These are phyloP conservation scores for Aspergillus bridgeri DNA, from an alignment of 495 filamentous ascomycete species.

Conservation along the genomic window DNA sequence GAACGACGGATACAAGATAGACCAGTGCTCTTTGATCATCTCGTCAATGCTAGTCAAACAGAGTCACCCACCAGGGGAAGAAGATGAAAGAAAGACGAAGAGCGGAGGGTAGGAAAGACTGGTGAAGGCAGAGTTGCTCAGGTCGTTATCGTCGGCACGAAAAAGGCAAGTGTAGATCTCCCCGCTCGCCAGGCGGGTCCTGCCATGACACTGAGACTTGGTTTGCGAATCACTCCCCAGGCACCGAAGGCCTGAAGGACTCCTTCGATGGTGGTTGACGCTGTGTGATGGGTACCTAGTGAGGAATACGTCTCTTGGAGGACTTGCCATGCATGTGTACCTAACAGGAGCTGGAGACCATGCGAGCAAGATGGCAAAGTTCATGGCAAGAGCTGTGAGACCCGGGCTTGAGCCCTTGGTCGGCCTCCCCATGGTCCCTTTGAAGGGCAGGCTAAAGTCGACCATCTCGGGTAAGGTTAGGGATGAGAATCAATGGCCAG, in stretches of 20 bases:
- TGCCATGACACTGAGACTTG: neutral
- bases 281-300: no score
- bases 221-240: neutral
- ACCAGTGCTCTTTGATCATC: neutral
- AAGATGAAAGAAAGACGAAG: neutral
- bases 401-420: no score
- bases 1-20: neutral
- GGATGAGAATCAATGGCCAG: neutral
- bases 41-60: neutral
- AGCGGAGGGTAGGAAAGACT: neutral
- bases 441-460: no score
- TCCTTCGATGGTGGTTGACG: neutral
- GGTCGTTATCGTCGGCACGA: constrained; percentile 3
- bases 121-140: neutral
- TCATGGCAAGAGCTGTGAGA: no score
- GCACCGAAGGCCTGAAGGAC: neutral
- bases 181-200: neutral
- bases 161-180: constrained; percentile 12
- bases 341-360: no score
- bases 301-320: no score
- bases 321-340: no score
- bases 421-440: no score
- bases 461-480: no score
- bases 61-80: neutral
- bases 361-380: no score